These are phyloP conservation scores for Coleophoma crateriformis DNA, from an alignment of 2,329 filamentous ascomycete species.

Conservation along the genomic window DNA sequence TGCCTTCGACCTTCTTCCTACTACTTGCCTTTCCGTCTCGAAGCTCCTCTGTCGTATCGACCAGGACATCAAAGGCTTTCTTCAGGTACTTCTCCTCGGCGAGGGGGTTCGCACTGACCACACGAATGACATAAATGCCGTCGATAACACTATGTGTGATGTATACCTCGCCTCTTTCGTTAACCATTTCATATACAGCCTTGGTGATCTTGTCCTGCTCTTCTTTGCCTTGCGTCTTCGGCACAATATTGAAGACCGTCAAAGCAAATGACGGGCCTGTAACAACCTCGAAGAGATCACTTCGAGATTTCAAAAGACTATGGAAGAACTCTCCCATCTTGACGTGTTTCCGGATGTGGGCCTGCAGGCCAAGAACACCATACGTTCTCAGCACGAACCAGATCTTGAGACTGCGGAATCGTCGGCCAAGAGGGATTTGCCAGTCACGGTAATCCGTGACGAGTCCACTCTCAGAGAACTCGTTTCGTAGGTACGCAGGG, in stretches of 20 bases:
- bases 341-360: conserved; percentile 67
- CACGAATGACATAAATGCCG: conserved; percentile 71
- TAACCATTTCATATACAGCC: conserved; percentile 69
- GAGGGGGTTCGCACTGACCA: conserved; percentile 67
- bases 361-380: conserved; percentile 69
- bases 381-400: conserved; percentile 91
- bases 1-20: conserved; percentile 6
- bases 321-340: conserved; percentile 66
- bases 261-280: conserved; percentile 73
- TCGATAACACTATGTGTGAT: conserved; percentile 72
- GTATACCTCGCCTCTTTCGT: conserved; percentile 71
- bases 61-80: conserved; percentile 68
- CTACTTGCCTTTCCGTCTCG: conserved; percentile 9
- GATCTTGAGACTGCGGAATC: conserved; percentile 85
- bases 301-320: conserved; percentile 46
- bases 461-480: conserved; percentile 71
- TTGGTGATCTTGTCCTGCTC: conserved; percentile 65
- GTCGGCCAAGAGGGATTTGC: conserved; percentile 87
- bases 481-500: conserved; percentile 77
- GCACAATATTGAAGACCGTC: conserved; percentile 66
- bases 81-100: conserved; percentile 69
- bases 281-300: conserved; percentile 71
- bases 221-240: conserved; percentile 31
- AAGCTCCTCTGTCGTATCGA: conserved; percentile 32
- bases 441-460: conserved; percentile 96